Evolutionary conservation across 371 early-diverging fungal genomes (phyloP), one percentile per base, ranked within the genome.

Genomic region (Vavraia culicis): DNA sequence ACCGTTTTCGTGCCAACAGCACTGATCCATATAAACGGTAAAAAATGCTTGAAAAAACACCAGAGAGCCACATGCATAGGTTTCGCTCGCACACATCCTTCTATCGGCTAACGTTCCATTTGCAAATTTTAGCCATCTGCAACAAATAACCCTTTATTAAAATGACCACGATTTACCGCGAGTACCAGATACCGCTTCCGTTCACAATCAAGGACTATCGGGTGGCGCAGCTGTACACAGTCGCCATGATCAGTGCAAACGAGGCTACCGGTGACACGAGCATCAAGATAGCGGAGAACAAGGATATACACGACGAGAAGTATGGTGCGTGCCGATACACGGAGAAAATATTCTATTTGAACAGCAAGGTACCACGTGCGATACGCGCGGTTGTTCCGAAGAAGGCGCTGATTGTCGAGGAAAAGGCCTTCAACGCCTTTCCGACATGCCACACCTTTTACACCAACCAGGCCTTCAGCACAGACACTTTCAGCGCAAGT

Each of bases 401-500:
- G 7, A 58, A 49, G n/a, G 59, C 71, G 23, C 52, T 66, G 15
- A 49, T 49, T 7, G 44, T 71, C 22, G 61, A 51, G 15, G 71
- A 71, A 46, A 49, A 41, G 14, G 61, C 63, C n/a, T 58, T 56
- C 23, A 67, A 71, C 48, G 58, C 59, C 1, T 64, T 61, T 37
- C 54, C 59, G 0, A 37, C 39, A 3, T 63, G 65, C 44, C 27
- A 44, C 15, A 71, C 71, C 1, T 34, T 44, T 4, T 69, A 69
- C 45, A 58, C 37, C 35, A 69, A 65, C 35, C 49, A 49, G 22
- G 49, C 56, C 49, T 63, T 65, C 48, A 52, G 52, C 31, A 23
- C 42, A 27, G 58, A 62, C 9, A 63, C 61, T 19, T 69, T 69
- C 51, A 52, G 41, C 15, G 46, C 67, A 23, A 36, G 21, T 15